Base-by-base conservation (phyloP, 305 asterid genomes). In the Solanum hybrid region DNA sequence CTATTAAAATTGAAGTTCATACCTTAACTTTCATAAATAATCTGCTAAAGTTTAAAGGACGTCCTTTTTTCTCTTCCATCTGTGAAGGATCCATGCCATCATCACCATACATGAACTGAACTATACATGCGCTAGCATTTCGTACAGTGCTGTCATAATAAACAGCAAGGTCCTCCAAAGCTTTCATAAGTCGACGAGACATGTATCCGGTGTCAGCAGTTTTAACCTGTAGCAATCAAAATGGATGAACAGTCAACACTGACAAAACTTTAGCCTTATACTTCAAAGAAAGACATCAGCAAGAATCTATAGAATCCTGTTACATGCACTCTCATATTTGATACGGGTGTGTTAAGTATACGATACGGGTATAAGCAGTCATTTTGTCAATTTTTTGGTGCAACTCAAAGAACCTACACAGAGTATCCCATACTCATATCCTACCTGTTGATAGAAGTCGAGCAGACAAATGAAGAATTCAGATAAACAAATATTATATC, bases 201-300 rank as follows among this genome's bases (percentile, higher is more conserved):
- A 97, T 96, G 93, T 97, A 97, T 80, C 99, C 99, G 9, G 99
- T 97, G 89, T 96, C 98, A 24, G 99, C 99, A 93, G 99, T 97
- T 94, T 97, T 97, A 91, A 97, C 99, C 99, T 97, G 94, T 92
- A 93, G 68, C 73, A 51, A 91, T 77, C 86, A 33, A 31, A 85
- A 57, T 57, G 78, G 88, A 61, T 57, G 33, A 57, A 85, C 88
- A 85, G 32, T 73, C 75, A 84, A 51, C 31, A 31, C 41, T 31
- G 76, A 57, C 39, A 84, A 85, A 85, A 32, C 78, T 32, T 31
- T 85, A 57, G 78, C 88, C 88, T 85, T 31, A 85, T 32, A 57
- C 45, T 84, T 84, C 26, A 83, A 84, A 29, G 39, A 36, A 39
- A 31, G 88, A 51, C 29, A 84, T 32, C 78, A 85, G 32, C 45